Evolutionary conservation across 495 filamentous ascomycete genomes (phyloP), one percentile per base, ranked within the genome.

Genomic region (Cercophora samala): DNA sequence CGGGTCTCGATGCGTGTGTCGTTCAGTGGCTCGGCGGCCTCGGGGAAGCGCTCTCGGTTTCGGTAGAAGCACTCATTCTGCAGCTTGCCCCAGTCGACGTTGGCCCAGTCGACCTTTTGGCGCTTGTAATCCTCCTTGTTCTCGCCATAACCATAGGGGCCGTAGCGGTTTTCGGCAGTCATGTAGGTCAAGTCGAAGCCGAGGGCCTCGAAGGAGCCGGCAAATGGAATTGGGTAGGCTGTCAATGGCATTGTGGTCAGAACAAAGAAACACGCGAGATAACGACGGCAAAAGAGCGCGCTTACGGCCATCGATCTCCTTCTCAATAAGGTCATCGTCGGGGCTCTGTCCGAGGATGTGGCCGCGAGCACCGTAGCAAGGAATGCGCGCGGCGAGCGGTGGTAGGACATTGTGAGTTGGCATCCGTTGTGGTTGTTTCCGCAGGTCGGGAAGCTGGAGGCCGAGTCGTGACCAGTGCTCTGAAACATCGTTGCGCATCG

Each of bases 81-180:
- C n/a, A 86, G 90, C 55, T 84, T 82, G 60, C 83, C 89, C 93
- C 93, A 97, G 62, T 86, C 83, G 52, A 96, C 81, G 13, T 81
- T 79, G 59, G 87, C 82, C 77, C 88, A 97, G 66, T 96, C 90
- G 26, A 95, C 86, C 62, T 91, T 87, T 13, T 64, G 19, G 4
- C 75, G 62, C 22, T 66, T 69, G 70, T 76, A 78, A 6, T 68
- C 56, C 15, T 58, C 59, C 17, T 56, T 58, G 9, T 74, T 63
- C 62, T 76, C 73, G 67, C 73, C 71, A 51, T 62, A 73, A 0
- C 76, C 76, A 62, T 78, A 78, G 8, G 76, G 68, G 4, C 69
- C 76, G 26, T 78, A 78, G 32, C 76, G 73, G 1, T 61, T 69
- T 6, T 73, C 66, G 46, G 61, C 65, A 15, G 62, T 75, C 68